phyloP scores from a whole-genome alignment of 176 grass and related monocot genomes.

The Hordeum vulgare region DNA sequence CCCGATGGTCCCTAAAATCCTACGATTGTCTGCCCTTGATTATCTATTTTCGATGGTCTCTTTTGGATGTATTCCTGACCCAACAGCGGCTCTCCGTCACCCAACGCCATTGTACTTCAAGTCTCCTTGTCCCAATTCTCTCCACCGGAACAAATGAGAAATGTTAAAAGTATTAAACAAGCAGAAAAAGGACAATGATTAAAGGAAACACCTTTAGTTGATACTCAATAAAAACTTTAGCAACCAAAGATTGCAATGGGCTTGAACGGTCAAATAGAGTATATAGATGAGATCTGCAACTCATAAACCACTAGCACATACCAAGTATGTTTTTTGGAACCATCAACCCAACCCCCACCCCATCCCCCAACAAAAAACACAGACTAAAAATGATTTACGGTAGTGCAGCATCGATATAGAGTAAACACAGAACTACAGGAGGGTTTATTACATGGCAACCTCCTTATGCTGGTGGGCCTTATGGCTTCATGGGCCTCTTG shows the following conservation, averaged over 20 bases:
- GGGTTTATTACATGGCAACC: conserved; percentile 83
- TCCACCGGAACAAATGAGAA: background rate
- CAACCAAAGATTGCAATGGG: background rate
- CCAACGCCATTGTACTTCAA: background rate
- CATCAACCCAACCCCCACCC: background rate
- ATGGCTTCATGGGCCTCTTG: conserved; percentile 99
- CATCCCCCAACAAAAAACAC: background rate
- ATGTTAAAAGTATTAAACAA: background rate
- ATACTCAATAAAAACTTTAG: background rate
- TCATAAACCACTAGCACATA: conserved; percentile 4
- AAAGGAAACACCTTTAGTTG: background rate
- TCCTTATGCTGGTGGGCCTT: conserved; percentile 88
- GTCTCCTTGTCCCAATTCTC: background rate
- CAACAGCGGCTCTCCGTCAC: background rate
- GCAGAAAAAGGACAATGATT: background rate
- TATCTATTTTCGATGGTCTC: background rate
- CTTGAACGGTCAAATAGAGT: conserved; percentile 1
- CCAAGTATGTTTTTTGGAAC: background rate
- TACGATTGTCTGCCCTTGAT: background rate
- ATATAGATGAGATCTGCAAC: background rate
- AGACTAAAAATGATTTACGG: background rate
- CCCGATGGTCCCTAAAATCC: background rate
- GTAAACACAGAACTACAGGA: conserved; percentile 14
- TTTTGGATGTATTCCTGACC: background rate
- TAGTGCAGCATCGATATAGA: background rate